Evolutionary conservation across 352 stramenopile genomes (phyloP), one percentile per base, ranked within the genome.

Genomic region (Aphanomyces invadans): DNA sequence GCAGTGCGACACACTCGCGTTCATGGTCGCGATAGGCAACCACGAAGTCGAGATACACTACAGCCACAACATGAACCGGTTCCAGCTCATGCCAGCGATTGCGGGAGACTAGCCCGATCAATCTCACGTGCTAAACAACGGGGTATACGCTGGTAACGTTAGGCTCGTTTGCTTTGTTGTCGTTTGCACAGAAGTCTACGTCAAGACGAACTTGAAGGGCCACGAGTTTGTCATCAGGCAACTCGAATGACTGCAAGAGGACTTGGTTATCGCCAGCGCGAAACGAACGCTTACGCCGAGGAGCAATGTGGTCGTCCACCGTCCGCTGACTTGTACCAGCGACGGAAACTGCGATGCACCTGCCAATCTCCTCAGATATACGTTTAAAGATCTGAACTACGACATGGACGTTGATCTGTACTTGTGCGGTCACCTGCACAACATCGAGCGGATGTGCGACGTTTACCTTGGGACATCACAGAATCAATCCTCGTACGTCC

Each of bases 21-120:
- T 95, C 67, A 96, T 97, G 87, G 86, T 96, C 46, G 81, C 82
- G 11, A 81, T 86, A 0, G 90, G 90, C 33, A 97, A 97, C 73
- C 90, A 97, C 75, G 90, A 97, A 69, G 86, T 76, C 21, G 76
- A 96, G 70, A 85, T 86, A 51, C 66, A 76, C 57, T 94, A 95
- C 69, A 81, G 73, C 53, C 84, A 96, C 73, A 94, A 95, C 78
- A 89, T 85, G 12, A 74, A 95, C 64, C 79, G 83, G 9, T 96
- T 96, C 62, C 83, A 78, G 38, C 76, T 89, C 39, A 93, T 95
- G 81, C 86, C 87, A 33, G 80, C 81, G 48, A 91, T 87, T 66
- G 76, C 78, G 21, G 81, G 84, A 44, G 74, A 75, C 11, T 80
- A 88, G 23, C 52, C 83, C 3, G 67, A 71, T 2, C 71, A 79